A percentile compares a stretch with the other conserved stretches of the same genome.
phyloP scores from a whole-genome alignment of 1,139 yeast genomes.

The Yamadazyma aaseri region DNA sequence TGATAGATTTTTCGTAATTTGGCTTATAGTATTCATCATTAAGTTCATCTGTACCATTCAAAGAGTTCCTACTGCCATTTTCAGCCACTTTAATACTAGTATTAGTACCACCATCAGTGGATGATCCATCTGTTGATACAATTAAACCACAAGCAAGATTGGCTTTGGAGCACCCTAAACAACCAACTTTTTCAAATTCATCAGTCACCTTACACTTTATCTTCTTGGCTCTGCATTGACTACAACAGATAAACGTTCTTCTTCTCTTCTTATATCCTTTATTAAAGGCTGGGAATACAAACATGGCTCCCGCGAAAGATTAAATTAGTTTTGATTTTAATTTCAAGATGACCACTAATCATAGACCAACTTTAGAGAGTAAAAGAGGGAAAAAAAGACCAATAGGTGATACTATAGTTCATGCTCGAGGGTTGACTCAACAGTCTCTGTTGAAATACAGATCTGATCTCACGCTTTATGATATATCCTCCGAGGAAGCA shows the following conservation, averaged over 20 bases:
- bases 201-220: constrained; percentile 32
- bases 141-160: constrained; percentile 8
- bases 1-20: no score
- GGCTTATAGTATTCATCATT: no score
- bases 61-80: no score
- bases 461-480: constrained; percentile 25
- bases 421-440: constrained; percentile 68
- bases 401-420: constrained; percentile 50
- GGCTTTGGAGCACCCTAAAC: constrained; percentile 27
- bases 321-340: no score
- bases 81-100: no score
- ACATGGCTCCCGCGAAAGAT: no score
- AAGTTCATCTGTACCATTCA: no score
- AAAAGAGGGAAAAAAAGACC: constrained; percentile 64
- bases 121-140: neutral
- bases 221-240: constrained; percentile 44
- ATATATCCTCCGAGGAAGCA: constrained; percentile 22
- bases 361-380: constrained; percentile 86
- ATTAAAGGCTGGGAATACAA: constrained; percentile 57
- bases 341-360: constrained; percentile 74
- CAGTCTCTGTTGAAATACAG: constrained; percentile 68
- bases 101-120: neutral
- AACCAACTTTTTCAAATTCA: constrained; percentile 33
- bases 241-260: constrained; percentile 51
- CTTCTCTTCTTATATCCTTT: constrained; percentile 50